Base-by-base conservation (phyloP, 2,329 filamentous ascomycete species). In the Zasmidium angulare region DNA sequence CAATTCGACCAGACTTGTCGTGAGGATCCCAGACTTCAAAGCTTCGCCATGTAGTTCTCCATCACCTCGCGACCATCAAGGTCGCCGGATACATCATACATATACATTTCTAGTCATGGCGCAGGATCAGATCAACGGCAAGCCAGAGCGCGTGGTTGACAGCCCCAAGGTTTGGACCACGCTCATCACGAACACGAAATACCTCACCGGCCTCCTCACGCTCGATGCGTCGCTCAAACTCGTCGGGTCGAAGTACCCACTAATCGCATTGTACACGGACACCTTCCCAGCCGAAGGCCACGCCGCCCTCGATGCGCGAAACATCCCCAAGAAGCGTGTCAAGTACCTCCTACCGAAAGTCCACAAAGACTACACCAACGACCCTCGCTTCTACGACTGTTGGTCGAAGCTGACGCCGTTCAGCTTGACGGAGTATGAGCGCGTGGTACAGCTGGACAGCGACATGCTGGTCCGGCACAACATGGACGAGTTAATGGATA, bases 401-500 rank as follows among this genome's bases (percentile, higher is more conserved):
- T 96, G 91, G 91, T 90, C 84, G 75, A 96, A 96, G 77, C 84
- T 96, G 24, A 84, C 87, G 17, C 86, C 89, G 4, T 96, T 96
- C 74, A 86, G 84, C 21, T 80, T 96, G 29, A 82, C 82, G 19
- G 86, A 93, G 72, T 96, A 93, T 77, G 82, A 87, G 23, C 84
- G 91, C 46, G 85, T 96, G 31, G 89, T 96, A 36, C 89, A 91
- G 76, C 82, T 96, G 56, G 92, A 96, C 77, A 89, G 88, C 70
- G 92, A 96, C 77, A 96, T 96, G 91, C 78, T 96, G 53, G 86
- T 91, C 7, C 76, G 88, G 65, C 82, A 82, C 69, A 96, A 96
- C 76, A 96, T 96, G 90, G 92, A 96, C 73, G 91, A 96, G 78
- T 79, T 96, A 66, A 96, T 96, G 90, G 86, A 90, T n/a, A 68